Evolutionary conservation across 1,284 basidiomycete species (phyloP), one percentile per base, ranked within the genome.

Genomic region (Limonomyces culmigenus): DNA sequence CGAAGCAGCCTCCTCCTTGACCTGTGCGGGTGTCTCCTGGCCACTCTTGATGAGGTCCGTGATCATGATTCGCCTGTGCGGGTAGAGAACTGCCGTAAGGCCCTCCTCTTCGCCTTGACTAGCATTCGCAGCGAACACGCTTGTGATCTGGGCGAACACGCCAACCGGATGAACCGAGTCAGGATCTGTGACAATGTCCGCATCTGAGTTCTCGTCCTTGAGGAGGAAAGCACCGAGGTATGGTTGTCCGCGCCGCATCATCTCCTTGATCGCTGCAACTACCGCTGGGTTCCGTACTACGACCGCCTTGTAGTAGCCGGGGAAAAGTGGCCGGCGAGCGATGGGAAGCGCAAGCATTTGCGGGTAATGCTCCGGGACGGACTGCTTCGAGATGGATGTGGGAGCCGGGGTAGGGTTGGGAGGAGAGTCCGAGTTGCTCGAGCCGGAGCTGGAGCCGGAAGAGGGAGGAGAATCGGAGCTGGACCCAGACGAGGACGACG

Each of bases 151-250:
- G 3, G 91, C 91, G 52, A 98, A 96, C 6, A 98, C 91, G 41
- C 95, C 95, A 38, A 96, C 88, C 3, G 74, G 71, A 57, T 97
- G 87, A 2, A 98, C 89, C 41, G 87, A 77, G 56, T 85, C 72
- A 36, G 88, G 57, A 49, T 84, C 80, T 42, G 83, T 84, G 49
- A 97, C 95, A 40, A 93, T 73, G 55, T 98, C 95, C 47, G 80
- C 81, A 56, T 98, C 93, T 39, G 79, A 70, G 45, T 89, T 76
- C 45, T 91, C 86, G 53, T 97, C 91, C 63, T 96, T 97, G 49
- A 97, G 76, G 30, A 98, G 59, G 65, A 98, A 98, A 17, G 93
- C 95, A 40, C 95, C 93, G 41, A 99, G 74, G 58, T 98, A 98
- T 0, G 92, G 92, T 56, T 97, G 93, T 2, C 93, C 92, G 36